phyloP scores from a whole-genome alignment of 495 filamentous ascomycete genomes.

The Amphirosellinia nigrospora region DNA sequence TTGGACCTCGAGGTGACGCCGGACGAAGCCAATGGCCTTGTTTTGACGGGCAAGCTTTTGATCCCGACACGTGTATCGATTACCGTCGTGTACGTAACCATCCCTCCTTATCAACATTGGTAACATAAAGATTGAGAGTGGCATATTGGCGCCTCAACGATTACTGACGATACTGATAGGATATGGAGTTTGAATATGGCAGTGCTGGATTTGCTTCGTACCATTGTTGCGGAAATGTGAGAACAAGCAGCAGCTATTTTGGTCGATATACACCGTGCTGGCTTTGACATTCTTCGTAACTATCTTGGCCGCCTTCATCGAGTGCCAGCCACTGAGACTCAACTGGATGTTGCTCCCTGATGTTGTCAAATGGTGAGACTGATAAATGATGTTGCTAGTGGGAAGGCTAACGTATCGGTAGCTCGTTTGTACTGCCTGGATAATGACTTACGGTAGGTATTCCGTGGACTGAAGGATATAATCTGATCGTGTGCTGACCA shows the following conservation, averaged over 20 bases:
- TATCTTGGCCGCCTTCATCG: slow-evolving; percentile 20
- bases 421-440: slow-evolving; percentile 10
- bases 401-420: neutral
- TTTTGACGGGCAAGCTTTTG: slow-evolving; percentile 10
- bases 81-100: slow-evolving; percentile 8
- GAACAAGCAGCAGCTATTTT: neutral
- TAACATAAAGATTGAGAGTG: neutral
- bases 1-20: neutral
- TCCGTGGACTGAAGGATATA: neutral
- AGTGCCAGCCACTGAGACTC: slow-evolving; percentile 4
- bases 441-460: slow-evolving; percentile 20
- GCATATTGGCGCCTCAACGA: neutral
- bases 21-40: neutral
- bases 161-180: slow-evolving; percentile 1
- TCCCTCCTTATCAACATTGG: neutral
- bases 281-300: slow-evolving; percentile 9
- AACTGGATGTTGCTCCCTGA: slow-evolving; percentile 19
- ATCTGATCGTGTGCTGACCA: neutral
- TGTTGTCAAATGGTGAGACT: slow-evolving; percentile 3
- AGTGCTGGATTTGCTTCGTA: neutral
- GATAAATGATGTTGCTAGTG: neutral
- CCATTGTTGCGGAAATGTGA: neutral
- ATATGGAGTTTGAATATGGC: slow-evolving; percentile 20
- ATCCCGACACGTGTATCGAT: slow-evolving; percentile 6
- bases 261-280: neutral